Evolutionary conservation across 2,329 filamentous ascomycete species (phyloP).

Genomic region (Paecilomyces formosus): DNA sequence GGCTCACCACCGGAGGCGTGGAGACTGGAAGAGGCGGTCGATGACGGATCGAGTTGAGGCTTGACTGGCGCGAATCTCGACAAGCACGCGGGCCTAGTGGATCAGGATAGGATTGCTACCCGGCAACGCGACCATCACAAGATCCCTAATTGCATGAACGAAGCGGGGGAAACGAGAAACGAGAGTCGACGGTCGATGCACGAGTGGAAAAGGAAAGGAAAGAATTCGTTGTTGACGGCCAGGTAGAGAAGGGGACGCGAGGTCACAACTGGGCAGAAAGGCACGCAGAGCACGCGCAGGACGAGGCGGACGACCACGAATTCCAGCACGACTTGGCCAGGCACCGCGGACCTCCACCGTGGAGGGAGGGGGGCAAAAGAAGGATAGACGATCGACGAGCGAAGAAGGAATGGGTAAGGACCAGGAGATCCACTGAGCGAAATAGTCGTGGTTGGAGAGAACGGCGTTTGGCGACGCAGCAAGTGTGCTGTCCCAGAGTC

Average conservation of each 20-base stretch:
- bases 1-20: slow-evolving; percentile 17
- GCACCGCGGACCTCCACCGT: neutral
- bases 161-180: neutral
- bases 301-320: neutral
- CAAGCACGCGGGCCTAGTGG: neutral
- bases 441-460: slow-evolving; percentile 5
- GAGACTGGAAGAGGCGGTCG: slow-evolving; percentile 19
- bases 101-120: neutral
- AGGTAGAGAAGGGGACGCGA: neutral
- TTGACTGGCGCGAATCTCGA: slow-evolving; percentile 11
- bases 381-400: neutral
- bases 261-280: slow-evolving; percentile 2
- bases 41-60: slow-evolving; percentile 10
- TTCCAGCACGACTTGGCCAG: neutral
- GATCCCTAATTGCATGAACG: neutral
- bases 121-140: neutral
- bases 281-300: slow-evolving; percentile 3
- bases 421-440: slow-evolving; percentile 11
- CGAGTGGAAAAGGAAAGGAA: neutral
- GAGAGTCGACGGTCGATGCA: neutral
- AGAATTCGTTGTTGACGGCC: neutral
- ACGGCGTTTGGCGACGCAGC: neutral
- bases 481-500: neutral
- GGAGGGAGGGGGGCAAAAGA: neutral
- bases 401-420: slow-evolving; percentile 8